Evolutionary conservation across 2,329 filamentous ascomycete genomes (phyloP), one percentile per base, ranked within the genome.

Genomic region (Calonectria pseudoreteaudii): DNA sequence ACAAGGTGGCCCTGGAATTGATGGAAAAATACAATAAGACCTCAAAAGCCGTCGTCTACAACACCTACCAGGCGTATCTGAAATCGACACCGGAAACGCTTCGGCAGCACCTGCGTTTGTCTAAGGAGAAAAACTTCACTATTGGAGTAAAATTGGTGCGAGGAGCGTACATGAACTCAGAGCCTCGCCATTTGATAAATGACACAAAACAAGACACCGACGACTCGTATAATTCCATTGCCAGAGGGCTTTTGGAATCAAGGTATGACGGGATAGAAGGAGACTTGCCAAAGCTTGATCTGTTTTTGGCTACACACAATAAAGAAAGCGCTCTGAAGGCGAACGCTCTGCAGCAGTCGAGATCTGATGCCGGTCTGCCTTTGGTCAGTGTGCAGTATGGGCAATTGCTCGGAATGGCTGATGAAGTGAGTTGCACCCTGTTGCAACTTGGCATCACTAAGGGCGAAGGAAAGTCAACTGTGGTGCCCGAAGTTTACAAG

Each of bases 51-150:
- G 79, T 84, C 13, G 75, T 86, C 8, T 86, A 84, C 77, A 90
- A 86, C 76, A 90, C 90, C 2, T 91, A 91, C 81, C 90, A 91
- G 75, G 87, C 86, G 65, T 91, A 91, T 78, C 85, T 91, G 20
- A 88, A 88, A 79, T 82, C 82, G 56, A 88, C 87, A 1, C 81
- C 86, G 0, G 80, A 75, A 10, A 85, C 83, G 3, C 77, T 91
- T 3, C 82, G 84, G 0, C 74, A 82, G 23, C 88, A 91, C 73
- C 84, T 91, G 23, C 83, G 81, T 1, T 78, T 77, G 0, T 90
- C 90, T 0, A 78, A 82, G 13, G 81, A 86, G 7, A 85, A 88
- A 28, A 83, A 82, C 3, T 91, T 88, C 78, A 89, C 87, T 0
- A 85, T 90, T 0, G 90, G 90, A 16, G 82, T 91, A 66, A 91